Base-by-base conservation (phyloP, 805 yeast genomes). In the Myxozyma sirexii region DNA sequence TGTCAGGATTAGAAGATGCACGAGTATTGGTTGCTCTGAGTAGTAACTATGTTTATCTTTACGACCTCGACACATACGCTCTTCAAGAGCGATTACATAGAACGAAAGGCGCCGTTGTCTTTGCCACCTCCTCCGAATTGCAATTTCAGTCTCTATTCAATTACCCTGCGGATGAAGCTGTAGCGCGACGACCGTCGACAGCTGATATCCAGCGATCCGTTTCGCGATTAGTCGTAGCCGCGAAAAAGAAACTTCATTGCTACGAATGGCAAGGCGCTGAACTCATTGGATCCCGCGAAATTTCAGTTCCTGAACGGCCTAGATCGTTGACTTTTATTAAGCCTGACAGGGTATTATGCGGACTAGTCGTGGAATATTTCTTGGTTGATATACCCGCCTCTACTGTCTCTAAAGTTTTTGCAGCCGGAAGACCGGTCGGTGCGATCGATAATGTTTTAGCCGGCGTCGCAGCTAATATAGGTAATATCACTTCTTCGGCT, bases 61-160 rank as follows among this genome's bases (percentile, higher is more conserved):
- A 67, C 59, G 74, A 70, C 48, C 54, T 71, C 43, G 71, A 70
- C 21, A 68, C 74, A 3, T 71, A 70, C 31, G 59, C 63, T n/a
- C 59, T 69, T 19, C 68, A 72, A 35, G 75, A 75, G 47, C 65
- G 64, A 0, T 68, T 77, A 41, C 68, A 68, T 26, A 71, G 75
- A 43, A 71, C 75, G 13, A 73, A 72, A 41, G 76, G 76, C 50
- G 71, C 74, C 1, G 68, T 73, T 19, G 51, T 68, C 17, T 71
- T 73, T 52, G 68, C 69, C 2, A 52, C 63, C 0, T 63, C 62
- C 4, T 54, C 61, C 23, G 56, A 59, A 7, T 43, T 62, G 15
- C 64, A 54, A 7, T 60, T 56, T 21, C 24, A 37, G 13, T 21
- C 37, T 15, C 55, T 54, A 38, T 58, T 47, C 26, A 54, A 8